Conservation (phyloP, 805 yeast genomes). For the Cyberlindnera subsufficiens region DNA sequence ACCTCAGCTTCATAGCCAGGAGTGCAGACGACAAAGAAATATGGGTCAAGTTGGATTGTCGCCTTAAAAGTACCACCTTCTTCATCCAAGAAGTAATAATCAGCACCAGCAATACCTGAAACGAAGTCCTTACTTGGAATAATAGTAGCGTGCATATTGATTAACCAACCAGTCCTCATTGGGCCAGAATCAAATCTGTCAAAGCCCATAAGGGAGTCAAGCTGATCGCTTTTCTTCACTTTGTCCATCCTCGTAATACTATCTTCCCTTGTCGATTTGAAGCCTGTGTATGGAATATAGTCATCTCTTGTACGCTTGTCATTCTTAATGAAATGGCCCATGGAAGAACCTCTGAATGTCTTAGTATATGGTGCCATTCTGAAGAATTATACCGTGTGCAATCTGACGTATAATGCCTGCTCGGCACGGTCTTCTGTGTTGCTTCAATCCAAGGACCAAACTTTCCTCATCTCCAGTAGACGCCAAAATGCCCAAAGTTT, state of each 20-base stretch:
- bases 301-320: constrained; percentile 14
- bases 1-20: constrained; percentile 56
- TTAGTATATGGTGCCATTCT: background rate
- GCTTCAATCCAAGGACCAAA: too few relatives aligned
- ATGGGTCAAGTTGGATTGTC: constrained; percentile 79
- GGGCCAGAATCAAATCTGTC: constrained; percentile 72
- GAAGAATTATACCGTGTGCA: background rate
- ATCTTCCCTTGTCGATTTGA: constrained; percentile 22
- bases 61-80: constrained; percentile 96
- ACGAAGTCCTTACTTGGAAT: constrained; percentile 50
- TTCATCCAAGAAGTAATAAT: constrained; percentile 88
- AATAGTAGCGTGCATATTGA: constrained; percentile 88
- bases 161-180: constrained; percentile 77
- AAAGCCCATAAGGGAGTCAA: constrained; percentile 87
- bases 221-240: constrained; percentile 53
- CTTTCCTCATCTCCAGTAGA: too few relatives aligned
- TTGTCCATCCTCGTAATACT: constrained; percentile 39
- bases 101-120: constrained; percentile 84
- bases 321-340: constrained; percentile 49
- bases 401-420: background rate
- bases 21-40: constrained; percentile 67
- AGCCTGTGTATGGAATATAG: constrained; percentile 25
- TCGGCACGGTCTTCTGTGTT: too few relatives aligned
- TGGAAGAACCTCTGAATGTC: constrained; percentile 39
- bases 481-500: too few relatives aligned